Conservation (phyloP, 2,329 filamentous ascomycete species). For the Aspergillus ruber region DNA sequence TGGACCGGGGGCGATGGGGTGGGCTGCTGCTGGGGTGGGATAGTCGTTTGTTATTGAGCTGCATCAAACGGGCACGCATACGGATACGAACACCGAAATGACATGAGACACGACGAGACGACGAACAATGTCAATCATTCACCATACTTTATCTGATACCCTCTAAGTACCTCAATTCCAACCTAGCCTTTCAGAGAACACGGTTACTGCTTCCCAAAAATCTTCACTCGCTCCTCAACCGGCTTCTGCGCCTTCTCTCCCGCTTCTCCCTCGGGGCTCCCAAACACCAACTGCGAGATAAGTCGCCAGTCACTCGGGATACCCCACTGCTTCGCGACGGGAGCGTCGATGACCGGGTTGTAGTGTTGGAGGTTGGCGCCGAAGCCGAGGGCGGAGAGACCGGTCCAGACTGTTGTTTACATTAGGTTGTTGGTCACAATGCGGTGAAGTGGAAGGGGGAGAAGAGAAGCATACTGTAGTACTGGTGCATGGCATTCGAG, state of each 20-base stretch:
- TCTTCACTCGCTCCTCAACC: constrained; percentile 61
- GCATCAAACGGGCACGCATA: too few relatives aligned
- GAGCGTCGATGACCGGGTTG: constrained; percentile 74
- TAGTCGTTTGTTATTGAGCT: too few relatives aligned
- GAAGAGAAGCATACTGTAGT: constrained; percentile 41
- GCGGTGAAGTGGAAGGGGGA: neutral
- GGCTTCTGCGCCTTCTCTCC: constrained; percentile 60
- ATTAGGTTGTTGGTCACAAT: neutral
- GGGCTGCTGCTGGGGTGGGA: too few relatives aligned
- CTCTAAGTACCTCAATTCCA: too few relatives aligned
- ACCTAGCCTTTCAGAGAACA: too few relatives aligned
- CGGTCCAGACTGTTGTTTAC: constrained; percentile 58
- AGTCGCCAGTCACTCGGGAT: constrained; percentile 69
- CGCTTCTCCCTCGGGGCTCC: constrained; percentile 49
- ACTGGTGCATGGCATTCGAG: constrained; percentile 76
- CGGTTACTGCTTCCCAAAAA: constrained; percentile 41
- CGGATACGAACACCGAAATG: too few relatives aligned
- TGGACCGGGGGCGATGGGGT: too few relatives aligned
- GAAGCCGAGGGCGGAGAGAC: constrained; percentile 74
- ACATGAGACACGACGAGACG: too few relatives aligned
- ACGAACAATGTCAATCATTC: too few relatives aligned
- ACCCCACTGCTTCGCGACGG: constrained; percentile 63
- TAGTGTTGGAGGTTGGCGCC: constrained; percentile 91
- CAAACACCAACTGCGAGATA: constrained; percentile 79
- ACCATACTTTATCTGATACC: too few relatives aligned